Base-by-base conservation (phyloP, 1,139 yeast species). In the Keqinozyma sinolaborantium region DNA sequence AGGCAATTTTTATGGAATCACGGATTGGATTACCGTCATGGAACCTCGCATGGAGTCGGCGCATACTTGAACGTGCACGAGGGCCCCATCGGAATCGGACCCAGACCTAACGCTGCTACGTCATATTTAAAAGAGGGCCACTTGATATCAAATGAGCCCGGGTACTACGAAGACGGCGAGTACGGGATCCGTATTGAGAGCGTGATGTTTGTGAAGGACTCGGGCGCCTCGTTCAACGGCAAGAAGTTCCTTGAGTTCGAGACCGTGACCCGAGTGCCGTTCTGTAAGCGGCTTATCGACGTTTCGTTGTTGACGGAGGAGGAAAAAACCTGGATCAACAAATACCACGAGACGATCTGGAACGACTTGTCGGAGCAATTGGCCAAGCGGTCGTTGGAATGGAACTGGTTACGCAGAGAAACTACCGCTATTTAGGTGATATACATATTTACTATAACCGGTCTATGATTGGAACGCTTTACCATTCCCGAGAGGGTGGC, bases 21-120 rank as follows among this genome's bases (percentile, higher is more conserved):
- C 32, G 97, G 97, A 2, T 68, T 92, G 34, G 97, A 94, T 59
- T 94, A 92, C 59, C 79, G 83, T 33, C 99, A 94, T 56, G 97
- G 98, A 18, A 94, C 98, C 1, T 94, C 97, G 2, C 99, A 94
- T 57, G 98, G 98, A n/a, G 79, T 94, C 31, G 98, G 97, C 3
- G 71, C 95, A 1, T 92, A 69, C 53, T 73, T 94, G 42, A 92
- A 92, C 51, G 98, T 92, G 25, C 98, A 94, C 55, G 97, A 94
- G 54, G 95, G 95, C 3, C 98, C 98, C 10, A 79, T 90, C 37
- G 96, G 97, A 7, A 83, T 92, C 47, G 94, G 96, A 2, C 76
- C 80, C 45, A 72, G 84, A 44, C 67, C 70, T 20, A 56, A 56
- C 26, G 70, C 70, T n/a, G 64, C 73, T 7, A 46, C 52, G 7